Conservation (phyloP, 345 rosid genomes). For the Adansonia digitata region DNA sequence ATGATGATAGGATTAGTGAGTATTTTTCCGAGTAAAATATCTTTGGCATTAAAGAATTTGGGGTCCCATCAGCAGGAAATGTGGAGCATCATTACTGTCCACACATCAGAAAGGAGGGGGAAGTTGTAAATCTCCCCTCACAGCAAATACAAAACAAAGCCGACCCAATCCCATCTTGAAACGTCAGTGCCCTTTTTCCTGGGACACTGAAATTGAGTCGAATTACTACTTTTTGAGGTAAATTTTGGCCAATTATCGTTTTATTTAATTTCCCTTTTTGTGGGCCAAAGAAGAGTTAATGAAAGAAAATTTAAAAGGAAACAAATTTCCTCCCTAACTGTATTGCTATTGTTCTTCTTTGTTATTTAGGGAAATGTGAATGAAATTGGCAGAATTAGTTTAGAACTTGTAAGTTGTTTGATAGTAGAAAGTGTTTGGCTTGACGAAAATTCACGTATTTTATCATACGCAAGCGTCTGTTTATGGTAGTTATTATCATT, state of each 20-base stretch:
- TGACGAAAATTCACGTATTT: background rate
- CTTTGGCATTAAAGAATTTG: background rate
- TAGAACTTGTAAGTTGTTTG: background rate
- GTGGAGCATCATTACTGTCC: slow-evolving; percentile 35
- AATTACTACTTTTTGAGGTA: background rate
- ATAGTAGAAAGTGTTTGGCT: background rate
- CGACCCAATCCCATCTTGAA: slow-evolving; percentile 18
- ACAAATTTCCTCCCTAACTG: too few relatives aligned
- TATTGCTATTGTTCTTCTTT: background rate
- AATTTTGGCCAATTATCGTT: too few relatives aligned
- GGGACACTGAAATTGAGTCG: slow-evolving; percentile 7
- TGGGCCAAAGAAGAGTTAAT: too few relatives aligned
- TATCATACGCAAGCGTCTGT: background rate
- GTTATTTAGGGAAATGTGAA: background rate
- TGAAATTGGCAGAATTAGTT: background rate
- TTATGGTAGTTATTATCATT: background rate
- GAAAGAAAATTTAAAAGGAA: too few relatives aligned
- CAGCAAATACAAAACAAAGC: slow-evolving; percentile 26
- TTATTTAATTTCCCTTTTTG: too few relatives aligned
- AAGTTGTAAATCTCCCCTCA: slow-evolving; percentile 23
- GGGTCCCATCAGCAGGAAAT: slow-evolving; percentile 28
- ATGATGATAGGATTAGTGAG: background rate
- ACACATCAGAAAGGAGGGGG: slow-evolving; percentile 16
- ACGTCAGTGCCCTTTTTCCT: slow-evolving; percentile 5
- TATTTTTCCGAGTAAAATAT: background rate